Evolutionary conservation across 257 asterid species (phyloP).

Genomic region (Ajuga chamaepitys): DNA sequence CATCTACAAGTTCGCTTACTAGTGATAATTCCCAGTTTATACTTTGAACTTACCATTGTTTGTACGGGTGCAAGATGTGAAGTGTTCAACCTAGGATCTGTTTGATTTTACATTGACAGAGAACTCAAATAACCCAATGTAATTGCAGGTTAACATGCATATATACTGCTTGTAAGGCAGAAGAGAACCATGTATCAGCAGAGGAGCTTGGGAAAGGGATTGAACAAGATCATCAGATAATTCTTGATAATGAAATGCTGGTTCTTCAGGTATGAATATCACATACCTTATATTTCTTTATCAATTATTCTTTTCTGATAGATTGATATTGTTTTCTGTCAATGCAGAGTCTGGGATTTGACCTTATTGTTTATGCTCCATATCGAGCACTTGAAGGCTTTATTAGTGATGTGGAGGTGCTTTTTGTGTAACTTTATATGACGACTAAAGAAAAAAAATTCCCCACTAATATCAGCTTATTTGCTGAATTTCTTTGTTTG

Average conservation of each 20-base stretch:
- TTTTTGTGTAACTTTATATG: conserved; percentile 13
- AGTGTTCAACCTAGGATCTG: neutral
- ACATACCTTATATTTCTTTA: neutral
- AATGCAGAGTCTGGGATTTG: conserved; percentile 90
- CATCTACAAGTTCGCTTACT: neutral
- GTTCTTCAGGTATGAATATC: conserved; percentile 73
- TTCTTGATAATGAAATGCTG: conserved; percentile 87
- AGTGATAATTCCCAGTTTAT: neutral
- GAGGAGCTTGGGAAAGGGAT: conserved; percentile 99
- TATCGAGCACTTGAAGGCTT: conserved; percentile 90
- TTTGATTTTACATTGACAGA: neutral
- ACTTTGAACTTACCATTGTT: neutral
- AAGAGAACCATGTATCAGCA: conserved; percentile 97
- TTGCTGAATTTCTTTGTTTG: neutral
- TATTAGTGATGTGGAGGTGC: conserved; percentile 68
- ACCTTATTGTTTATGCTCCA: conserved; percentile 92
- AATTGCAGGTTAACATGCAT: conserved; percentile 87
- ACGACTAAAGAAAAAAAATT: neutral
- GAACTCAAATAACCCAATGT: neutral
- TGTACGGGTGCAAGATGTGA: neutral
- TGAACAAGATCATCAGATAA: conserved; percentile 84
- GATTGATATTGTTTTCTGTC: conserved; percentile 5
- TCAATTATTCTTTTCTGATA: conserved; percentile 4
- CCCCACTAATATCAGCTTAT: neutral
- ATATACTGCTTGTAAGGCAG: conserved; percentile 95